phyloP scores from a whole-genome alignment of 768 basidiomycete species.

The Rubroboletus pulcherrimus region DNA sequence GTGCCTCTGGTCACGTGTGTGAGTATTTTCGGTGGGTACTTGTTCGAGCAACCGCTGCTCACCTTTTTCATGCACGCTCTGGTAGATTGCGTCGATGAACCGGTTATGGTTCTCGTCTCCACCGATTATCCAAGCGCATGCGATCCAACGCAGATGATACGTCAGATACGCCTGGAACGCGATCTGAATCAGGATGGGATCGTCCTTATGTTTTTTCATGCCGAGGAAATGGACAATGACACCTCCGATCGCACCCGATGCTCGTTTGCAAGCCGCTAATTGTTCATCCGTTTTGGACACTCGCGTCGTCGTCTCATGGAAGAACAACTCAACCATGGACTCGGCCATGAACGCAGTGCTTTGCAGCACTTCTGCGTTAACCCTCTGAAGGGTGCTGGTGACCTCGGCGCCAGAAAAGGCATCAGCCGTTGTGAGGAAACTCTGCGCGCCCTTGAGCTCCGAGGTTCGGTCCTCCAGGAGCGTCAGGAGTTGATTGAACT shows the following conservation, averaged over 20 bases:
- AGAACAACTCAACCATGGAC: slow-evolving; percentile 42
- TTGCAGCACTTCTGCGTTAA: slow-evolving; percentile 50
- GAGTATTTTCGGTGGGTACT: not conserved
- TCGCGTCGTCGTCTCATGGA: slow-evolving; percentile 14
- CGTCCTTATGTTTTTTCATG: slow-evolving; percentile 28
- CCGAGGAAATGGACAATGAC: slow-evolving; percentile 26
- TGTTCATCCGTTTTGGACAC: slow-evolving; percentile 21
- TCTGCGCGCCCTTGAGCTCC: slow-evolving; percentile 44
- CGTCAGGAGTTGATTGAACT: slow-evolving; percentile 25
- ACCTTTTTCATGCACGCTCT: slow-evolving; percentile 36
- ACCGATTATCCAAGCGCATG: slow-evolving; percentile 28
- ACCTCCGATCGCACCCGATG: slow-evolving; percentile 18
- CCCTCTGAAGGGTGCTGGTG: slow-evolving; percentile 37
- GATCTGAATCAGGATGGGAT: slow-evolving; percentile 36
- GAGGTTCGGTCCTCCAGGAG: slow-evolving; percentile 40
- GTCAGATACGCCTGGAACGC: slow-evolving; percentile 32
- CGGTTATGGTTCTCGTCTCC: slow-evolving; percentile 22
- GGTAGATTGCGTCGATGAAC: slow-evolving; percentile 31
- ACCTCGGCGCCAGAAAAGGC: slow-evolving; percentile 44
- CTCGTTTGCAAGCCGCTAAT: slow-evolving; percentile 21
- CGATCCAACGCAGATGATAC: slow-evolving; percentile 27
- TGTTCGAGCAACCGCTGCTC: slow-evolving; percentile 6
- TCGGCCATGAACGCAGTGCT: slow-evolving; percentile 47
- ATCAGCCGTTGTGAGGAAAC: slow-evolving; percentile 44
- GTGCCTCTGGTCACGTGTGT: slow-evolving; percentile 33